Base-by-base conservation (phyloP, 2,329 filamentous ascomycete species). In the Neopestalotiopsis rosae region DNA sequence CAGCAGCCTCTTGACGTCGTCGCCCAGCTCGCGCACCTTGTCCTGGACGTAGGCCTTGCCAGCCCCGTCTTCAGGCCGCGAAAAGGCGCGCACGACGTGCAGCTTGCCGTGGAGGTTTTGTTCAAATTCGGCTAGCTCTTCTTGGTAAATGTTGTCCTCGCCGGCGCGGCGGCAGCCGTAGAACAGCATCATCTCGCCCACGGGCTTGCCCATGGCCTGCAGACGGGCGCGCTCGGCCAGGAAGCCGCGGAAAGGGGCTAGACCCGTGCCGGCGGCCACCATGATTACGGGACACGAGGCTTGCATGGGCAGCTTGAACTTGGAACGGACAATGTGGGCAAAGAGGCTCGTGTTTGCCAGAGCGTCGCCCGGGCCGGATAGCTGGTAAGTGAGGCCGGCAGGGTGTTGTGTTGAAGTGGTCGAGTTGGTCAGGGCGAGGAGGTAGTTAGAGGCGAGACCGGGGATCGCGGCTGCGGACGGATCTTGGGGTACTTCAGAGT, bases 211-310 rank as follows among this genome's bases (percentile, higher is more conserved):
- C 5, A 80, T 76, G 10, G 74, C 75, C 17, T 75, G 71, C 9
- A 82, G 73, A 52, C 79, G 70, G 45, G 77, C 78, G 2, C 83
- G 79, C 69, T 85, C 82, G 32, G 80, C 69, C 20, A 76, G 69
- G 70, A 79, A 79, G 49, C 73, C 77, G 3, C 76, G 75, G 72
- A 79, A 78, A 0, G 85, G 85, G 0, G 85, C 85, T 5, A 87
- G 76, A 6, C 86, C 86, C 0, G 85, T 86, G 3, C 86, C 87
- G 0, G 86, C 81, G 0, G 78, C 83, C 10, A 87, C 78, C 79
- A 87, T 84, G 65, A 89, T 79, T 20, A 89, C 76, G 0, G 87
- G 85, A 0, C 80, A 82, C 2, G 77, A 78, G 9, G 80, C 74
- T 2, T 72, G 63, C 10, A 78, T 71, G 0, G 84, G 85, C 1